phyloP scores from a whole-genome alignment of 768 basidiomycete genomes.

The Rhizopogon vesiculosus region DNA sequence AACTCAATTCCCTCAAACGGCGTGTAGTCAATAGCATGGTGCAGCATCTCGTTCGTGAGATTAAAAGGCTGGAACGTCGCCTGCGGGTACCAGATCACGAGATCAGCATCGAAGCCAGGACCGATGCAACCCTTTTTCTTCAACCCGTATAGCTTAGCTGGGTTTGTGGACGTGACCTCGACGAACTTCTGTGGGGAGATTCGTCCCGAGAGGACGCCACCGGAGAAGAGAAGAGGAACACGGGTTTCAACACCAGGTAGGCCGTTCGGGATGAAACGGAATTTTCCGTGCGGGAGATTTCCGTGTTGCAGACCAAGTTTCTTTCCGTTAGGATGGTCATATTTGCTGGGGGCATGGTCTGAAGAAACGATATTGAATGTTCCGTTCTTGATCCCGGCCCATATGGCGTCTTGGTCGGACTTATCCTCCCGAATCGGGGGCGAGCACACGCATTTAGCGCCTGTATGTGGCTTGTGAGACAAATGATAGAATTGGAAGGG shows the following conservation, averaged over 20 bases:
- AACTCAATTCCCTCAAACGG: slow-evolving; percentile 30
- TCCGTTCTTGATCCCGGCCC: slow-evolving; percentile 12
- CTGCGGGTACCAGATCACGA: slow-evolving; percentile 23
- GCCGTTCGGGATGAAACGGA: slow-evolving; percentile 29
- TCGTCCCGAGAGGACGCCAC: slow-evolving; percentile 25
- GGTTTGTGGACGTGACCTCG: slow-evolving; percentile 27
- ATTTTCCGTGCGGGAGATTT: slow-evolving; percentile 23
- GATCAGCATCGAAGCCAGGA: slow-evolving; percentile 29
- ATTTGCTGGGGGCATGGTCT: slow-evolving; percentile 29
- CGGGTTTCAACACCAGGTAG: slow-evolving; percentile 31
- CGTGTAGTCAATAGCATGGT: slow-evolving; percentile 28
- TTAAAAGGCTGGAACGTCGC: slow-evolving; percentile 6
- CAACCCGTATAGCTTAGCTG: slow-evolving; percentile 30
- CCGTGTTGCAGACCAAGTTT: slow-evolving; percentile 12
- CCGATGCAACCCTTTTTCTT: slow-evolving; percentile 29
- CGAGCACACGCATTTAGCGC: slow-evolving; percentile 14
- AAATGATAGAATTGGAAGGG: not conserved
- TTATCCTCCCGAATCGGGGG: slow-evolving; percentile 12
- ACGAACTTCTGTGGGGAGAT: slow-evolving; percentile 28
- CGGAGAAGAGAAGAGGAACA: slow-evolving; percentile 24
- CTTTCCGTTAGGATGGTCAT: slow-evolving; percentile 23
- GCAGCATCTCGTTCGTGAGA: slow-evolving; percentile 19
- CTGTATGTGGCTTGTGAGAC: not conserved
- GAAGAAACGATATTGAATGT: slow-evolving; percentile 27
- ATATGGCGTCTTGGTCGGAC: slow-evolving; percentile 12